Conservation (phyloP, 257 asterid genomes). For the Solanum megistacrolobum region DNA sequence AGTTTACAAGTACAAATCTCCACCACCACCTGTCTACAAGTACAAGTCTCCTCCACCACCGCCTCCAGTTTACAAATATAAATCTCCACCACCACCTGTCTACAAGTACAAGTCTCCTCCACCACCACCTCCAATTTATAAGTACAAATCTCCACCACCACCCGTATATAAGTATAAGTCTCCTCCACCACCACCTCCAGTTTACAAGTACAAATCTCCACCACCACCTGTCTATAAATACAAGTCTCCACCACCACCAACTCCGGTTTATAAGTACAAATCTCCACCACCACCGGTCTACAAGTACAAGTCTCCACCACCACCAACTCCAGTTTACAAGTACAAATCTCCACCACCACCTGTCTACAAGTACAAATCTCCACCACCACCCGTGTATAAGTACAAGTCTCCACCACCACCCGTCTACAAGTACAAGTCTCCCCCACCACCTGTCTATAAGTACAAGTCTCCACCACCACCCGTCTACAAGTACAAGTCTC, state of each 20-base stretch:
- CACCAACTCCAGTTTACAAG: not conserved
- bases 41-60: constrained; percentile 8
- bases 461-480: not conserved
- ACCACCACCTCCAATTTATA: not conserved
- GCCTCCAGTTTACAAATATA: not conserved
- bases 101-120: not conserved
- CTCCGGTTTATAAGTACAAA: not conserved
- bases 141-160: constrained; percentile 7
- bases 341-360: not conserved
- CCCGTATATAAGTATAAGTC: not conserved
- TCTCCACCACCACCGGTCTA: not conserved
- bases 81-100: not conserved
- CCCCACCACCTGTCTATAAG: not conserved
- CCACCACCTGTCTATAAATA: not conserved
- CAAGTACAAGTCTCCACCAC: not conserved
- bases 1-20: not conserved
- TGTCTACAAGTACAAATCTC: not conserved
- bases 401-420: not conserved
- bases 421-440: not conserved
- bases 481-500: not conserved
- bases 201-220: not conserved
- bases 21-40: not conserved
- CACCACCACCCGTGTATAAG: not conserved
- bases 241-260: constrained; percentile 1
- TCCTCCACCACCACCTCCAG: not conserved